These are phyloP conservation scores for Neopestalotiopsis sp. DNA, from an alignment of 2,329 filamentous ascomycete species.

Conservation along the genomic window DNA sequence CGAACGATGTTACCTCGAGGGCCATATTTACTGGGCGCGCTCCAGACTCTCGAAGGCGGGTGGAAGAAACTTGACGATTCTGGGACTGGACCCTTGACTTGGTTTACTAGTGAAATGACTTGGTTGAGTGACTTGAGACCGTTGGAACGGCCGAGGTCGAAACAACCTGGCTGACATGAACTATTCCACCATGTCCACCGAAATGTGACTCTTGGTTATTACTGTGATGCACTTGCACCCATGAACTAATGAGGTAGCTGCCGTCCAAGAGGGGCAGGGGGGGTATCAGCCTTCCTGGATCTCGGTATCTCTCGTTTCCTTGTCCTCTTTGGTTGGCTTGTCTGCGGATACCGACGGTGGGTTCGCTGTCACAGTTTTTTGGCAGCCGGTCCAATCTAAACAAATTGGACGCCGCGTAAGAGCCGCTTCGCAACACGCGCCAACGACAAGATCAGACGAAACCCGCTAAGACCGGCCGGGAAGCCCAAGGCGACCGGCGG, in stretches of 20 bases:
- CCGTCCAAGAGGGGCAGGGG: neutral
- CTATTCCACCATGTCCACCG: neutral
- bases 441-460: constrained; percentile 8
- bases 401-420: constrained; percentile 15
- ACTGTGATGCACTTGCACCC: neutral
- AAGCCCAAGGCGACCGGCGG: neutral
- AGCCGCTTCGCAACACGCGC: constrained; percentile 2
- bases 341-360: constrained; percentile 5
- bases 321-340: neutral
- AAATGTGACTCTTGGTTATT: neutral
- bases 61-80: neutral
- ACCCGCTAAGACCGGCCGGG: constrained; percentile 8
- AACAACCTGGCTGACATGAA: neutral
- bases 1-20: constrained; percentile 6
- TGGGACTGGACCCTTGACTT: neutral
- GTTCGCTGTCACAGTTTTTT: constrained; percentile 2
- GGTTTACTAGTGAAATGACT: neutral
- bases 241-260: neutral
- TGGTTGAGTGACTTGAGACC: neutral
- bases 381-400: constrained; percentile 5
- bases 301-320: neutral
- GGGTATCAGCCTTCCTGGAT: neutral
- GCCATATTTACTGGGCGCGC: neutral
- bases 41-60: neutral
- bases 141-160: neutral